Base-by-base conservation (phyloP, 75 land plant species). In the Ceratopteris richardii region DNA sequence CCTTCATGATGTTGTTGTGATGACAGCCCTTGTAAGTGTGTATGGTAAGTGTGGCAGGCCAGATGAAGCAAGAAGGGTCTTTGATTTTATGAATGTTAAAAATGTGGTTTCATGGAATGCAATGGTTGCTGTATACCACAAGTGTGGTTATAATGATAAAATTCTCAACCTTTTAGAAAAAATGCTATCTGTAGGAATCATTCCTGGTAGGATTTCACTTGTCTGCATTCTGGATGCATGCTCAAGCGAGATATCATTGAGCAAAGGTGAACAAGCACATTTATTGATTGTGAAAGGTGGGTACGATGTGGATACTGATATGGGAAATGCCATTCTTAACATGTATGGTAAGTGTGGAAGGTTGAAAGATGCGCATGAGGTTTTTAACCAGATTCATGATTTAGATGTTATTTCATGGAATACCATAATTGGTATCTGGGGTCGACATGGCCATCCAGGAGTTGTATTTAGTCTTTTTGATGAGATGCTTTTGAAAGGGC, bases 11-110 rank as follows among this genome's bases (percentile, higher is more conserved):
- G 71, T 76, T 28, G 54, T 62, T 57, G 68, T 85, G 44, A 28
- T 66, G 21, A 85, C 79, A 65, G 76, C 89, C 12, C 68, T 85
- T 20, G 79, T 85, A 20, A 73, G 76, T 33, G 68, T 27, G 31
- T 56, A 56, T 31, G 58, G 27, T 19, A 41, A 37, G 6, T 31
- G 58, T 29, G 27, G 28, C 13, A 37, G 30, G 16, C 0, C 60
- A 27, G 33, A 56, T 28, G 58, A 56, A 11, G 58, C 58, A 13
- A 28, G 33, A 14, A 31, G 27, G 16, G 29, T 56, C 2, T 56
- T 56, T 30, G 31, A 31, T 29, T 13, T 14, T 9, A 25, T 56
- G 31, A 30, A 46, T 4, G 37, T 41, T 2, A 31, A 53, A 3
- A 61, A 61, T 61, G 11, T 52, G 7, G 31, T 41, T 29, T 60